Conservation (phyloP, 2,329 filamentous ascomycete genomes). For the Cadophora luteo-olivacea region DNA sequence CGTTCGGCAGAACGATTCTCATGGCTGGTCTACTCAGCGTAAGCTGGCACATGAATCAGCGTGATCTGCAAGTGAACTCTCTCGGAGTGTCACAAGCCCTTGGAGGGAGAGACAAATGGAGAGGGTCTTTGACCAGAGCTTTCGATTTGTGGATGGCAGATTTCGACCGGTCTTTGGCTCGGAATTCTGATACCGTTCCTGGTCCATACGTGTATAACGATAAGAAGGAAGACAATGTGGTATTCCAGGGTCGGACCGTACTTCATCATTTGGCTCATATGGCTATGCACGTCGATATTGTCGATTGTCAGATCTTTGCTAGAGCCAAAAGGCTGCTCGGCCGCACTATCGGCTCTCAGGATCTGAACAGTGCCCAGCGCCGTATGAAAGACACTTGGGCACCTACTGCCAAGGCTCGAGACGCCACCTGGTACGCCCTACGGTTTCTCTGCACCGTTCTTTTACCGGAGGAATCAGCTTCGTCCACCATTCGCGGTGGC, state of each 20-base stretch:
- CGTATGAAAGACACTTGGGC: constrained; percentile 92
- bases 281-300: constrained; percentile 96
- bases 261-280: constrained; percentile 95
- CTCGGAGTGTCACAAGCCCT: constrained; percentile 80
- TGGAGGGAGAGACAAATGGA: constrained; percentile 91
- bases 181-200: constrained; percentile 59
- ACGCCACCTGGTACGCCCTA: constrained; percentile 91
- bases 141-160: constrained; percentile 95
- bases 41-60: constrained; percentile 97
- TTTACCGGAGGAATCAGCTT: constrained; percentile 60
- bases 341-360: constrained; percentile 80
- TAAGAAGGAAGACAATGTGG: constrained; percentile 69
- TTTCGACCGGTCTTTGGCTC: constrained; percentile 78
- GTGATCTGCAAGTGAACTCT: constrained; percentile 90
- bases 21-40: constrained; percentile 95
- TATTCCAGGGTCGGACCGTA: constrained; percentile 88
- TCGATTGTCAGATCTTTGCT: constrained; percentile 97
- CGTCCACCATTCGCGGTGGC: constrained; percentile 45
- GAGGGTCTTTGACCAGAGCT: constrained; percentile 80
- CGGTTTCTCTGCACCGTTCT: constrained; percentile 89
- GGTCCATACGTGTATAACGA: constrained; percentile 62
- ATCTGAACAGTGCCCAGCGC: constrained; percentile 79
- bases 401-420: constrained; percentile 82
- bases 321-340: constrained; percentile 85
- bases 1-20: constrained; percentile 89